A percentile compares a stretch with the other conserved stretches of the same genome.
phyloP scores from a whole-genome alignment of 805 yeast genomes.

The Isabelozyma heimii region DNA sequence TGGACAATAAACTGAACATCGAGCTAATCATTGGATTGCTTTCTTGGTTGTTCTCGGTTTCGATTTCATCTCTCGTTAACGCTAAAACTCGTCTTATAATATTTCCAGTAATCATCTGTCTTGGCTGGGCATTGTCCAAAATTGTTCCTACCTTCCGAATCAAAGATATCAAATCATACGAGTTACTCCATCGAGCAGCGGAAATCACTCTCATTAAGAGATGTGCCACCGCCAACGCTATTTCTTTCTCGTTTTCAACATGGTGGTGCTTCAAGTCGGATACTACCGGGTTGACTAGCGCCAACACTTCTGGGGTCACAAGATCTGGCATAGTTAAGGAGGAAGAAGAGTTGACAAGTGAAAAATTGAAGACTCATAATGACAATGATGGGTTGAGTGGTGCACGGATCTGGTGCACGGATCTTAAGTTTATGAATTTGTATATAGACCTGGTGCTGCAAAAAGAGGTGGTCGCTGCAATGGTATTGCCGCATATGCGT shows the following conservation, averaged over 20 bases:
- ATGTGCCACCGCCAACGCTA: constrained; percentile 86
- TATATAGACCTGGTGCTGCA: too few relatives aligned
- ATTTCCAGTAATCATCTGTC: constrained; percentile 86
- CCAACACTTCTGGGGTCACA: constrained; percentile 29
- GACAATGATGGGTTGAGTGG: too few relatives aligned
- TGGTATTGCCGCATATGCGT: too few relatives aligned
- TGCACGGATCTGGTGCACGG: background rate
- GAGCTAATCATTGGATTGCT: constrained; percentile 65
- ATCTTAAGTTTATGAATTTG: too few relatives aligned
- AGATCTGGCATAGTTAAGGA: background rate
- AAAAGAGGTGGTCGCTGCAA: too few relatives aligned
- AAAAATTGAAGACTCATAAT: background rate
- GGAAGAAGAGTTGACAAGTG: background rate
- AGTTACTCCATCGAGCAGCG: constrained; percentile 80
- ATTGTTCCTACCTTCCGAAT: constrained; percentile 72
- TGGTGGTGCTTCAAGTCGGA: constrained; percentile 77
- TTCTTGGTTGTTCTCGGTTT: constrained; percentile 38
- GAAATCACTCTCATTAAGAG: constrained; percentile 84
- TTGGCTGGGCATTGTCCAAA: constrained; percentile 78
- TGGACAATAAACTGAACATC: constrained; percentile 82
- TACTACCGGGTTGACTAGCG: constrained; percentile 37
- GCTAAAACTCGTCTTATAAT: constrained; percentile 87
- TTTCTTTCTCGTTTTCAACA: constrained; percentile 72
- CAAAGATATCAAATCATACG: constrained; percentile 67
- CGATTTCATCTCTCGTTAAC: constrained; percentile 81